phyloP scores from a whole-genome alignment of 2,329 filamentous ascomycete genomes.

The Elsinoe perseae region DNA sequence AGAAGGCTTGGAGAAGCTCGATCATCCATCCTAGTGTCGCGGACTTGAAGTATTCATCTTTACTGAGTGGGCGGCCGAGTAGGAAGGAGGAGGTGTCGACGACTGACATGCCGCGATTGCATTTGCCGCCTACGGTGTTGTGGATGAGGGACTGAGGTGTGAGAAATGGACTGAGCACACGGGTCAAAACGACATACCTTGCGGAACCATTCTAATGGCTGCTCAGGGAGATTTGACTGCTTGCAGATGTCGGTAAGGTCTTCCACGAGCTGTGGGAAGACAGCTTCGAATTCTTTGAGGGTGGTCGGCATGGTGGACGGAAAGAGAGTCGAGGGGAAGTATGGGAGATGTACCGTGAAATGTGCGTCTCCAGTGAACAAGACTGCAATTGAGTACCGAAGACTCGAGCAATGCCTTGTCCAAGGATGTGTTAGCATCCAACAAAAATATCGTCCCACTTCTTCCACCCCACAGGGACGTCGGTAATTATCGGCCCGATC shows the following conservation, averaged over 20 bases:
- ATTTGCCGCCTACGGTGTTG: constrained; percentile 92
- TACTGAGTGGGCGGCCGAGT: constrained; percentile 60
- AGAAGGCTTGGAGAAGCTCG: constrained; percentile 96
- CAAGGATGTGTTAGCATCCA: neutral
- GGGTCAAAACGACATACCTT: constrained; percentile 46
- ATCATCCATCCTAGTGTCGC: constrained; percentile 94
- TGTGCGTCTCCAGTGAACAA: neutral
- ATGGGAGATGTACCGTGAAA: neutral
- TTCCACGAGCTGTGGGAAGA: constrained; percentile 79
- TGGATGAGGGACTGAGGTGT: constrained; percentile 62
- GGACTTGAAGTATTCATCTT: constrained; percentile 80
- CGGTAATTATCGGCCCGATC: constrained; percentile 5
- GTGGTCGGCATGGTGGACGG: constrained; percentile 56
- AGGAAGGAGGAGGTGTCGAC: constrained; percentile 82
- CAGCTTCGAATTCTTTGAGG: constrained; percentile 76
- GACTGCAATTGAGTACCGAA: neutral
- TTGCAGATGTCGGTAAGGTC: constrained; percentile 72
- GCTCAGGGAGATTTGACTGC: constrained; percentile 72
- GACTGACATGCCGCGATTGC: constrained; percentile 97
- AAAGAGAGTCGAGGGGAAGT: neutral
- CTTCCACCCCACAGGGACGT: constrained; percentile 1
- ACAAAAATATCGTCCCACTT: constrained; percentile 19
- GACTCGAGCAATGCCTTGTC: neutral
- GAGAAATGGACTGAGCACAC: constrained; percentile 10
- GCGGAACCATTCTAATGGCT: constrained; percentile 80